Conservation (phyloP, 495 filamentous ascomycete genomes). For the Aspergillus asperescens region DNA sequence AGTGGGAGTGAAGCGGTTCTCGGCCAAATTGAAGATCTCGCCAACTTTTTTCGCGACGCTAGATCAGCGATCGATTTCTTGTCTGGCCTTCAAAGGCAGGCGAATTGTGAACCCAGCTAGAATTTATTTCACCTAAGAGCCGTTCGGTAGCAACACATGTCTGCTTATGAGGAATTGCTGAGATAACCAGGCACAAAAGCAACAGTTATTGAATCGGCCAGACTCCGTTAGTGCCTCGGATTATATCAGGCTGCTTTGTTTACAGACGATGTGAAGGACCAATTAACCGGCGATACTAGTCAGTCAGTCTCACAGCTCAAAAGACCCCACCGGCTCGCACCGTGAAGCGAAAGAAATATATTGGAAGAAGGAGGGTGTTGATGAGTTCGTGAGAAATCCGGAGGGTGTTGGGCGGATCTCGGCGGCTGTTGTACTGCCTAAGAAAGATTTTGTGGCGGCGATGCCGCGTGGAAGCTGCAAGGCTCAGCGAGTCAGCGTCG, state of each 20-base stretch:
- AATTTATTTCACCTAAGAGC: constrained; percentile 8
- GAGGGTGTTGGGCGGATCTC: constrained; percentile 1
- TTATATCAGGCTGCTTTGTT: neutral
- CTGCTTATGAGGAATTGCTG: neutral
- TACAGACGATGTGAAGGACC: neutral
- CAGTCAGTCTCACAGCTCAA: neutral
- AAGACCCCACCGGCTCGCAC: neutral
- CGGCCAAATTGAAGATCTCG: neutral
- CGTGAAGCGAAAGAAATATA: neutral
- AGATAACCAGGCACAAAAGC: neutral
- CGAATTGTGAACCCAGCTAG: neutral
- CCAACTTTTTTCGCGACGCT: constrained; percentile 8
- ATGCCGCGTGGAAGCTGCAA: constrained; percentile 6
- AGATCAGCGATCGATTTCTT: constrained; percentile 2
- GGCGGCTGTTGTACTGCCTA: constrained; percentile 7
- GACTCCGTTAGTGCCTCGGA: neutral
- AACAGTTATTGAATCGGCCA: neutral
- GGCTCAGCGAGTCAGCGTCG: neutral
- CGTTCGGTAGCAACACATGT: constrained; percentile 10
- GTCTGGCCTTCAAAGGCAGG: neutral
- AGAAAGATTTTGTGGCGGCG: constrained; percentile 11
- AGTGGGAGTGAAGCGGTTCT: neutral
- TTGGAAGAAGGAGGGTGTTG: neutral
- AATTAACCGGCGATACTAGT: constrained; percentile 11
- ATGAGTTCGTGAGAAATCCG: constrained; percentile 2